phyloP scores from a whole-genome alignment of 2,329 filamentous ascomycete genomes.

The Hortaea sp. region DNA sequence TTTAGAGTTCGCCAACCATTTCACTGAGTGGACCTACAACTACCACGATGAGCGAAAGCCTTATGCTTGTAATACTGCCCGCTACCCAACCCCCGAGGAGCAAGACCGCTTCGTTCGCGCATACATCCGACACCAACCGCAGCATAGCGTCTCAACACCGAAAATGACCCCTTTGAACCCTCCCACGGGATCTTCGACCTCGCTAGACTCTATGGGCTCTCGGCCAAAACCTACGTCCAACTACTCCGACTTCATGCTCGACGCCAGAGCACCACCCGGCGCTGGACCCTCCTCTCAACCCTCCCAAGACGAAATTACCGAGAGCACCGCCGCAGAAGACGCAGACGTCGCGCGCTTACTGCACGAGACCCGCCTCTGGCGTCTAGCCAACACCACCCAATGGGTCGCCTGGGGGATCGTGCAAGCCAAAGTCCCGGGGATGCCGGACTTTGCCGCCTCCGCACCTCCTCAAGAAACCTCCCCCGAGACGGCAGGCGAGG shows the following conservation, averaged over 20 bases:
- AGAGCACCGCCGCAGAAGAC: conserved; percentile 54
- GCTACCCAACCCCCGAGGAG: conserved; percentile 70
- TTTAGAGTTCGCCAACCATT: conserved; percentile 94
- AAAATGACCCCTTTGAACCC: conserved; percentile 15
- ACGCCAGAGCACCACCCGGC: conserved; percentile 42
- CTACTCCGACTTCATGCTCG: conserved; percentile 65
- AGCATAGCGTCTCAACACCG: conserved; percentile 42
- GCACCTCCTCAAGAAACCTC: background rate
- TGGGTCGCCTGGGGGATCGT: conserved; percentile 97
- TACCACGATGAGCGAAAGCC: conserved; percentile 66
- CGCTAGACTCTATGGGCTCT: conserved; percentile 14
- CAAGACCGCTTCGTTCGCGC: conserved; percentile 76
- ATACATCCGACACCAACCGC: conserved; percentile 73
- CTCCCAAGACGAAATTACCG: conserved; percentile 11
- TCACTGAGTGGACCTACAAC: conserved; percentile 96
- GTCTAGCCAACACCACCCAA: conserved; percentile 73
- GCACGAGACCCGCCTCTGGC: conserved; percentile 74
- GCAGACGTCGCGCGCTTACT: conserved; percentile 58
- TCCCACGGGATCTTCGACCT: conserved; percentile 14
- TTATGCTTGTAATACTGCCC: conserved; percentile 52
- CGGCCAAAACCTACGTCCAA: conserved; percentile 27
- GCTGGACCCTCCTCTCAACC: conserved; percentile 26
- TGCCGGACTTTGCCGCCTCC: conserved; percentile 41
- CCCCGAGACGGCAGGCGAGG: conserved; percentile 1
- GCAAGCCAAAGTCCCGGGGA: conserved; percentile 74